Conservation (phyloP, 768 basidiomycete species). For the Psilocybe subaeruginosa region DNA sequence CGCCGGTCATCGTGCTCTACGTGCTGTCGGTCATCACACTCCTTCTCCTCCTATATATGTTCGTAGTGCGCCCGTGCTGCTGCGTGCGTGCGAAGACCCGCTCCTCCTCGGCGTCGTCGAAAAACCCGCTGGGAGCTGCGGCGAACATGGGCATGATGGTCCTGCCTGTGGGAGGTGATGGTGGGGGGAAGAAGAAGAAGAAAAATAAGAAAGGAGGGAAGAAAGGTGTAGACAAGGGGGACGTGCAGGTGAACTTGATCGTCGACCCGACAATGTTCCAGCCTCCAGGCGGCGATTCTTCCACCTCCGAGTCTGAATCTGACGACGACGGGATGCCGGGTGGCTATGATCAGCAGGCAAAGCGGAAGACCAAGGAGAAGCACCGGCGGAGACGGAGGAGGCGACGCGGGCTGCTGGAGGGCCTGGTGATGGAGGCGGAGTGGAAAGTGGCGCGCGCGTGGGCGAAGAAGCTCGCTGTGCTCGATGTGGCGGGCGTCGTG, state of each 20-base stretch:
- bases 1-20: constrained; percentile 61
- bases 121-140: constrained; percentile 29
- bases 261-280: constrained; percentile 67
- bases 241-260: constrained; percentile 75
- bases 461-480: constrained; percentile 51
- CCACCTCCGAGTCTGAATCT: constrained; percentile 28
- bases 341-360: constrained; percentile 35
- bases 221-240: constrained; percentile 35
- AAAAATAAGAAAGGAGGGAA: constrained; percentile 35
- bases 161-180: constrained; percentile 49
- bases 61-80: constrained; percentile 63
- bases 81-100: constrained; percentile 31
- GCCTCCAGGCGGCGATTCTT: constrained; percentile 30
- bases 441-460: constrained; percentile 61
- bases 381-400: constrained; percentile 43
- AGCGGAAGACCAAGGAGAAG: constrained; percentile 33
- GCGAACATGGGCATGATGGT: constrained; percentile 69
- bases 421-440: constrained; percentile 63
- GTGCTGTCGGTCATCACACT: constrained; percentile 56
- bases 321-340: constrained; percentile 39
- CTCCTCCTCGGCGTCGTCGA: constrained; percentile 1
- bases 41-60: constrained; percentile 54
- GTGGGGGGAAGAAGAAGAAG: constrained; percentile 36
- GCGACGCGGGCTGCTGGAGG: constrained; percentile 58
- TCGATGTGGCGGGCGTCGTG: constrained; percentile 51